Evolutionary conservation across 768 basidiomycete species (phyloP).

Genomic region (Leccinum boreale): DNA sequence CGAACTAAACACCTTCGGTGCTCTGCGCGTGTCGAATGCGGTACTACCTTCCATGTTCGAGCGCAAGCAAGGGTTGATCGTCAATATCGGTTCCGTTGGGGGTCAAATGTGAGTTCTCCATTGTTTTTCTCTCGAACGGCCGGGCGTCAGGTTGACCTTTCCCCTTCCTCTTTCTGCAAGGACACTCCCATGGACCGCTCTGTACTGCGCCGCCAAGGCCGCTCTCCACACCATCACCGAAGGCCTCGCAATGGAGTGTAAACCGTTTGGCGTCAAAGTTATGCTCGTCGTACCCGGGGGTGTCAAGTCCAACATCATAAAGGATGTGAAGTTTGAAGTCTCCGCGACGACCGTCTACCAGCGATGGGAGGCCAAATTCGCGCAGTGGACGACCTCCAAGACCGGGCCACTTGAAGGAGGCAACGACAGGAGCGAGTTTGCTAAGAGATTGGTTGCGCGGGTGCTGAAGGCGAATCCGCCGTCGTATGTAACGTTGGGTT

Average conservation of each 20-base stretch:
- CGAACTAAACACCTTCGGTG: conserved; percentile 63
- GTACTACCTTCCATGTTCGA: conserved; percentile 73
- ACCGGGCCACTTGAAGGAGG: conserved; percentile 21
- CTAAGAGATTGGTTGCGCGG: conserved; percentile 47
- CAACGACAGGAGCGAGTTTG: conserved; percentile 52
- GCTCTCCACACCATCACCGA: conserved; percentile 60
- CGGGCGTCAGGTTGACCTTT: neutral
- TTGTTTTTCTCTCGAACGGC: neutral
- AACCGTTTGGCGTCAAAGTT: conserved; percentile 67
- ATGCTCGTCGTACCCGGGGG: conserved; percentile 66
- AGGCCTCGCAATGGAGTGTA: conserved; percentile 69
- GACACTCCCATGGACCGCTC: conserved; percentile 64
- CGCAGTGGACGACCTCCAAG: conserved; percentile 39
- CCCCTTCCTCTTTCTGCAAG: conserved; percentile 31
- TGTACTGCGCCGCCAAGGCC: conserved; percentile 58
- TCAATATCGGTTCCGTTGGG: conserved; percentile 72
- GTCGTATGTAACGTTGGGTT: conserved; percentile 49
- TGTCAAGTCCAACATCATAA: conserved; percentile 62
- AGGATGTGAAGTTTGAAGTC: conserved; percentile 23
- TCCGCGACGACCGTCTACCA: neutral
- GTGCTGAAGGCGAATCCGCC: conserved; percentile 48
- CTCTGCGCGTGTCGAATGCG: conserved; percentile 55
- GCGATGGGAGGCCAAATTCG: conserved; percentile 49
- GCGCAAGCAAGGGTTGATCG: conserved; percentile 56
- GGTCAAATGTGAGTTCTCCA: conserved; percentile 49